A percentile compares a stretch with the other conserved stretches of the same genome.
Evolutionary conservation across 352 stramenopile species (phyloP).

Genomic region (Phytopythium delawarense): DNA sequence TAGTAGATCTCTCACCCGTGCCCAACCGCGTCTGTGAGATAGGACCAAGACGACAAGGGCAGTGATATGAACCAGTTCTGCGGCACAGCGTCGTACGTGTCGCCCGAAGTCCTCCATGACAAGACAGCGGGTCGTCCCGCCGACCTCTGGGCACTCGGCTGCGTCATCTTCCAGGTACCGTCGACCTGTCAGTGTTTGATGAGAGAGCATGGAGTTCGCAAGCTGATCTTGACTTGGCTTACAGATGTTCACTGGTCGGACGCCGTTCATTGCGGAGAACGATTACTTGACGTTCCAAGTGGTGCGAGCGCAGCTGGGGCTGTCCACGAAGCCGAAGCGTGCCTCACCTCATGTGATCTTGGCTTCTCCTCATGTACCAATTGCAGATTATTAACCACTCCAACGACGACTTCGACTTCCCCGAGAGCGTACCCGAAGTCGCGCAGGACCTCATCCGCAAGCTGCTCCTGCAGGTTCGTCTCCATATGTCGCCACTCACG

Average conservation of each 20-base stretch:
- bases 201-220: not conserved
- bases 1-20: not conserved
- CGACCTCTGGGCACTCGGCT: conserved; percentile 91
- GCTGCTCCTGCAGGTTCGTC: conserved; percentile 62
- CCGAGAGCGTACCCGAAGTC: conserved; percentile 52
- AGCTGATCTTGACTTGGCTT: not conserved
- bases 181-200: not conserved
- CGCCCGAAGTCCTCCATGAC: conserved; percentile 89
- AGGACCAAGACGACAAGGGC: conserved; percentile 74
- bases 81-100: conserved; percentile 90
- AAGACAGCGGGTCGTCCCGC: conserved; percentile 65
- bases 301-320: conserved; percentile 20
- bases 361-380: not conserved
- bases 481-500: not conserved
- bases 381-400: conserved; percentile 78
- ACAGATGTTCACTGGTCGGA: conserved; percentile 78
- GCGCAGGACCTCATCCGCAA: conserved; percentile 71
- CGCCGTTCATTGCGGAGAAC: conserved; percentile 87
- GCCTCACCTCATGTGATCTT: not conserved
- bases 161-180: conserved; percentile 82
- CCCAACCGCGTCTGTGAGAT: not conserved
- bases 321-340: not conserved
- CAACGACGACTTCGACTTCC: conserved; percentile 65
- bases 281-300: conserved; percentile 91
- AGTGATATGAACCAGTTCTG: conserved; percentile 70